Percentiles rank a stretch among this genome's conserved stretches.
Conservation (phyloP, 73 alveolate genomes). For the Paraurostyla sp. region DNA sequence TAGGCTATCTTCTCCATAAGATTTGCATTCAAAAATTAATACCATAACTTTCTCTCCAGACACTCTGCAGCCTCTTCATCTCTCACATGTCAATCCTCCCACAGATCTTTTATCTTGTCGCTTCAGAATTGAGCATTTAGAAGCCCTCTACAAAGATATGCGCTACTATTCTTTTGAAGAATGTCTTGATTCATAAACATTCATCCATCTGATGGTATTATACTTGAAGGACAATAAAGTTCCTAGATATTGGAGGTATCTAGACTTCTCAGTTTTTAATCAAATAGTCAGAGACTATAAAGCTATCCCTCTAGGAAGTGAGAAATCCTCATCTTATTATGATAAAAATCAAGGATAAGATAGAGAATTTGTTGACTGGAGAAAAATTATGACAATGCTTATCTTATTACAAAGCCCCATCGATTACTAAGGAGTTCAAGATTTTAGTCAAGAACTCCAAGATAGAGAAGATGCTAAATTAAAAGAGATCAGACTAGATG, state of each 20-base stretch:
- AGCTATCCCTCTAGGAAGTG: neutral
- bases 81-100: neutral
- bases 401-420: neutral
- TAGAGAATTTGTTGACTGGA: constrained; percentile 41
- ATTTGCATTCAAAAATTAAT: neutral
- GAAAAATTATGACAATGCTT: neutral
- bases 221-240: neutral
- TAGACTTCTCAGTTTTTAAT: neutral
- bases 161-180: neutral
- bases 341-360: neutral
- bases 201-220: neutral
- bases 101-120: neutral
- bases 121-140: neutral
- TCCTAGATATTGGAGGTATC: constrained; percentile 23
- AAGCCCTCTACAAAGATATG: neutral
- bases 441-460: neutral
- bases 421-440: neutral
- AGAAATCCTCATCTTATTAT: neutral
- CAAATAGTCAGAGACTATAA: neutral
- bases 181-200: neutral
- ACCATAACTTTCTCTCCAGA: neutral
- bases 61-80: neutral
- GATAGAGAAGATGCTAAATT: neutral
- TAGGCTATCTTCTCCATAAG: neutral
- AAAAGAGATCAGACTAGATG: neutral